Conservation (phyloP, 305 asterid species). For the Rubia peregrina region DNA sequence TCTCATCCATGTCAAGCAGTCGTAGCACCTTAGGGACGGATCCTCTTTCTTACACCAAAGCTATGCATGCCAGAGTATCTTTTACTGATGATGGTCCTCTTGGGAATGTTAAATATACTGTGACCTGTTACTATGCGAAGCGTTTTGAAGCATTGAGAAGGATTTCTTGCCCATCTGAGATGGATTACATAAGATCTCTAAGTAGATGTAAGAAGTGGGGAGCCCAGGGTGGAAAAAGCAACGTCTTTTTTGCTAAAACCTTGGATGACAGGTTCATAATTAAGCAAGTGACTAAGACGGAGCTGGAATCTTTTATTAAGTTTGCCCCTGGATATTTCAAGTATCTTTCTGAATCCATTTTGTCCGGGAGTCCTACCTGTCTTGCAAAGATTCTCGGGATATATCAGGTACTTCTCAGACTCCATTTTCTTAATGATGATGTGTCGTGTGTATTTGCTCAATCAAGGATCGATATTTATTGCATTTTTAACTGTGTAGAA, state of each 20-base stretch:
- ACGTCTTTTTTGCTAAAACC: constrained; percentile 91
- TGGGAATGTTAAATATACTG: constrained; percentile 72
- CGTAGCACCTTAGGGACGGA: constrained; percentile 53
- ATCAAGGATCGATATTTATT: not conserved
- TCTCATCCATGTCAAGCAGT: constrained; percentile 33
- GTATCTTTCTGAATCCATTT: constrained; percentile 71
- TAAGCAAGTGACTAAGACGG: constrained; percentile 97
- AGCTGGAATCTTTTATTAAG: constrained; percentile 90
- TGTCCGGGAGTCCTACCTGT: constrained; percentile 73
- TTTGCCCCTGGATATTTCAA: constrained; percentile 90
- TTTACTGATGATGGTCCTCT: constrained; percentile 54
- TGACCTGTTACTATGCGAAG: constrained; percentile 80
- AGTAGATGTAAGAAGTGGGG: constrained; percentile 99
- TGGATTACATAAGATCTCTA: constrained; percentile 75
- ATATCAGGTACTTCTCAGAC: constrained; percentile 61
- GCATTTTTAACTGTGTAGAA: not conserved
- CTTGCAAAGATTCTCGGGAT: constrained; percentile 94
- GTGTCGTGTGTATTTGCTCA: not conserved
- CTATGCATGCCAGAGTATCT: constrained; percentile 62
- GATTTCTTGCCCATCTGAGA: constrained; percentile 80
- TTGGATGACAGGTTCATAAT: constrained; percentile 88
- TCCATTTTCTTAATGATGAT: not conserved
- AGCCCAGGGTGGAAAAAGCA: constrained; percentile 99
- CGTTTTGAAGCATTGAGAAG: constrained; percentile 80
- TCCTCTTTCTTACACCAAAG: constrained; percentile 40